phyloP scores from a whole-genome alignment of 306 rosid species.

The Elaeagnus macrophylla region DNA sequence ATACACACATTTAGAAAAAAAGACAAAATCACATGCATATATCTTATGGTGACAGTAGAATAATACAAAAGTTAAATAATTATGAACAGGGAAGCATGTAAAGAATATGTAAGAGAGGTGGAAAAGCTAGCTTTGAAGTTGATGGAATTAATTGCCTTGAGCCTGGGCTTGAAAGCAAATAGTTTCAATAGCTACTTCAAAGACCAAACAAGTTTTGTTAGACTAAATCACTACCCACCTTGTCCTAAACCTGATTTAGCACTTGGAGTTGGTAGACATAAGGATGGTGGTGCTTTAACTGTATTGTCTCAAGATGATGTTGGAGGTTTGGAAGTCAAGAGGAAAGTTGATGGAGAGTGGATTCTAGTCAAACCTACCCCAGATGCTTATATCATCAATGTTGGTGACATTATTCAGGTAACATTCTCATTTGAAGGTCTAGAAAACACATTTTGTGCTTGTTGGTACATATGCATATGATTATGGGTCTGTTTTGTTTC shows the following conservation, averaged over 20 bases:
- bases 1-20: too few relatives aligned
- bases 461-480: too few relatives aligned
- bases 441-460: too few relatives aligned
- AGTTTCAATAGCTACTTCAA: constrained; percentile 24
- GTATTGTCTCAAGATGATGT: constrained; percentile 23
- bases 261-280: constrained; percentile 27
- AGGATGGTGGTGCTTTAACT: constrained; percentile 18
- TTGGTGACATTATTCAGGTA: constrained; percentile 26
- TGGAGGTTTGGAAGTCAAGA: constrained; percentile 11
- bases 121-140: constrained; percentile 16
- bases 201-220: constrained; percentile 24
- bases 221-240: constrained; percentile 29
- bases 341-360: constrained; percentile 16
- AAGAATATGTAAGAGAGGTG: constrained; percentile 14
- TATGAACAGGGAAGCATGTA: not conserved
- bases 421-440: too few relatives aligned
- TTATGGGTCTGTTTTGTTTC: too few relatives aligned
- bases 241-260: constrained; percentile 28
- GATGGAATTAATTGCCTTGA: constrained; percentile 27
- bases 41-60: not conserved
- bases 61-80: not conserved
- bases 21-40: not conserved
- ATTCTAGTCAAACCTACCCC: constrained; percentile 19
- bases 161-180: constrained; percentile 24
- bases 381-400: constrained; percentile 32